A percentile compares a stretch with the other conserved stretches of the same genome.
These are phyloP conservation scores for Boletus eberwhitei DNA, from an alignment of 768 basidiomycete species.

Conservation along the genomic window DNA sequence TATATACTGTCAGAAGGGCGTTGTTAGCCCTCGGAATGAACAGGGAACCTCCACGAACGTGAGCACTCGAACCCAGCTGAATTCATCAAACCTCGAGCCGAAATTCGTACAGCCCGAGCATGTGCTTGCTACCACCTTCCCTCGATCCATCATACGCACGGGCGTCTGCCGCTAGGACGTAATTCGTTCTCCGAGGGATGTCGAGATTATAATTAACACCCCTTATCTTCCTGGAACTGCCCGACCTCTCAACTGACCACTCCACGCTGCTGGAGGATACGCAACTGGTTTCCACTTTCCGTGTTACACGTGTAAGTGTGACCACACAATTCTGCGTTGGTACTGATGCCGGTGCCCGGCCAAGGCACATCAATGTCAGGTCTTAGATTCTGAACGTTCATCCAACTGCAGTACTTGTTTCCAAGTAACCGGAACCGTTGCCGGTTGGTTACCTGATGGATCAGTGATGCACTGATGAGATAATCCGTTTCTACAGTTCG, in stretches of 20 bases:
- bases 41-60: background rate
- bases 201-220: background rate
- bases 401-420: background rate
- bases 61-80: background rate
- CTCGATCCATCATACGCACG: background rate
- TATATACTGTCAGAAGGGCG: background rate
- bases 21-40: background rate
- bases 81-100: background rate
- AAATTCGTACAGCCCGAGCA: background rate
- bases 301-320: background rate
- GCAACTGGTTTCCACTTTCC: background rate
- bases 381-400: too few species aligned
- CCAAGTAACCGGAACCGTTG: slow-evolving; percentile 8
- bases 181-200: background rate
- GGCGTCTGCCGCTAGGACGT: background rate
- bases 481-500: slow-evolving; percentile 4
- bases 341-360: background rate
- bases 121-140: background rate
- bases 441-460: background rate
- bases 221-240: background rate
- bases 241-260: background rate
- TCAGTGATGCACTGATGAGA: background rate
- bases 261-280: too few species aligned
- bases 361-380: background rate
- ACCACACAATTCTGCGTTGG: background rate